These are phyloP conservation scores for Peterozyma xylosa DNA, from an alignment of 805 yeast genomes.

Conservation along the genomic window DNA sequence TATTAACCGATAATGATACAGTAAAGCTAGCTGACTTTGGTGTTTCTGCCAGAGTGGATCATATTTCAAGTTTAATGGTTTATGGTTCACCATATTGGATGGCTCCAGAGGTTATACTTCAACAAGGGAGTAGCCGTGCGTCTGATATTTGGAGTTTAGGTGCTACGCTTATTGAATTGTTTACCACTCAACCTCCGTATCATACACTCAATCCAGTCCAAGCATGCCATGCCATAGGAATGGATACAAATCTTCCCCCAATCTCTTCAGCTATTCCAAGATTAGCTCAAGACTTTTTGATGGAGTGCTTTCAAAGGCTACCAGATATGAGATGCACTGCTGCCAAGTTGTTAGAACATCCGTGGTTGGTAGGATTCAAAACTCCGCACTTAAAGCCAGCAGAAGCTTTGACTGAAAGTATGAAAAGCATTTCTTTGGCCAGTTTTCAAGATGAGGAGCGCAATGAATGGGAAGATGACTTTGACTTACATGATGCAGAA, in stretches of 20 bases:
- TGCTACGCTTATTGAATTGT: slow-evolving; percentile 84
- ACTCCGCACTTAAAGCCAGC: too few species aligned
- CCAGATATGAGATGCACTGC: slow-evolving; percentile 56
- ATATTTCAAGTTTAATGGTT: slow-evolving; percentile 26
- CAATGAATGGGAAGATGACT: too few species aligned
- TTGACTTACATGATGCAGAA: too few species aligned
- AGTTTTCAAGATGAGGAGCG: too few species aligned
- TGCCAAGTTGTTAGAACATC: slow-evolving; percentile 43
- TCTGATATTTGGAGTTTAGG: slow-evolving; percentile 94
- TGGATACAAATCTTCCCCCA: slow-evolving; percentile 57
- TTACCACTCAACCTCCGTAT: slow-evolving; percentile 85
- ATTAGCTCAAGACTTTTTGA: slow-evolving; percentile 46
- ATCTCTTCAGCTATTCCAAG: slow-evolving; percentile 44
- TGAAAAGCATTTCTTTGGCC: too few species aligned
- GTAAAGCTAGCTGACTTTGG: slow-evolving; percentile 77
- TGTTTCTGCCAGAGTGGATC: slow-evolving; percentile 45
- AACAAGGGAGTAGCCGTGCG: slow-evolving; percentile 79
- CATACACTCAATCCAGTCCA: slow-evolving; percentile 70
- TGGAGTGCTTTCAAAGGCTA: slow-evolving; percentile 65
- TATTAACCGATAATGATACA: slow-evolving; percentile 51
- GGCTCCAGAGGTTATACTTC: slow-evolving; percentile 92
- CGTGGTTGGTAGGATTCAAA: slow-evolving; percentile 43
- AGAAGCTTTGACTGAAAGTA: too few species aligned
- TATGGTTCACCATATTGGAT: slow-evolving; percentile 96
- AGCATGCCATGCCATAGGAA: slow-evolving; percentile 77